Evolutionary conservation across 257 asterid species (phyloP).

Genomic region (Solanum bulbocastanum): DNA sequence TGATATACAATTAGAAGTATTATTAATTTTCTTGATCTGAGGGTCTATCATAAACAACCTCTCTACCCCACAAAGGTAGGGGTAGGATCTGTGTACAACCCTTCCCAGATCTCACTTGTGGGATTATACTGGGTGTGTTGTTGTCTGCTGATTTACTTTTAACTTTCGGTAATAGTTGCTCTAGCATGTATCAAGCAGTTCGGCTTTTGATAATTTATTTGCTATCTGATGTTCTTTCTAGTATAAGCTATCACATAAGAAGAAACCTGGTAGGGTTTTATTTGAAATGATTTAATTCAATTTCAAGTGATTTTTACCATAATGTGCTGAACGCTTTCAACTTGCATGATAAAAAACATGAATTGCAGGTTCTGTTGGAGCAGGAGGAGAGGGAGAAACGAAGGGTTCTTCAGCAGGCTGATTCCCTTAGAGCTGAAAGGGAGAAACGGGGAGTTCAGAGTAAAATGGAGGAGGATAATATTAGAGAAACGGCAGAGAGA

Average conservation of each 20-base stretch:
- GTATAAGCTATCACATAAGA: neutral
- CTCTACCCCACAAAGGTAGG: neutral
- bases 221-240: neutral
- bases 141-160: neutral
- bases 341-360: neutral
- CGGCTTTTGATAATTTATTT: neutral
- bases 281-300: neutral
- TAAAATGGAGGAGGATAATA: conserved; percentile 31
- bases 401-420: conserved; percentile 12
- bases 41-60: neutral
- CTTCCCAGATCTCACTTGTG: neutral
- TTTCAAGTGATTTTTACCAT: neutral
- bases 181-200: neutral
- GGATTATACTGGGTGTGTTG: neutral
- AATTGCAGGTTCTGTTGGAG: conserved; percentile 41
- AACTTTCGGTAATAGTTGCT: neutral
- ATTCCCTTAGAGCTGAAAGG: conserved; percentile 17
- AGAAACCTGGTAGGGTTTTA: neutral
- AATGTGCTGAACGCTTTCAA: neutral
- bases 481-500: conserved; percentile 29
- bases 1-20: neutral
- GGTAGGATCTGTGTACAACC: neutral
- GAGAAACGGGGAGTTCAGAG: conserved; percentile 21
- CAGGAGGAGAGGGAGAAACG: conserved; percentile 52
- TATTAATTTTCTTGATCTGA: neutral